These are phyloP conservation scores for Verticillium tricorpus DNA, from an alignment of 2,329 filamentous ascomycete species.

Conservation along the genomic window DNA sequence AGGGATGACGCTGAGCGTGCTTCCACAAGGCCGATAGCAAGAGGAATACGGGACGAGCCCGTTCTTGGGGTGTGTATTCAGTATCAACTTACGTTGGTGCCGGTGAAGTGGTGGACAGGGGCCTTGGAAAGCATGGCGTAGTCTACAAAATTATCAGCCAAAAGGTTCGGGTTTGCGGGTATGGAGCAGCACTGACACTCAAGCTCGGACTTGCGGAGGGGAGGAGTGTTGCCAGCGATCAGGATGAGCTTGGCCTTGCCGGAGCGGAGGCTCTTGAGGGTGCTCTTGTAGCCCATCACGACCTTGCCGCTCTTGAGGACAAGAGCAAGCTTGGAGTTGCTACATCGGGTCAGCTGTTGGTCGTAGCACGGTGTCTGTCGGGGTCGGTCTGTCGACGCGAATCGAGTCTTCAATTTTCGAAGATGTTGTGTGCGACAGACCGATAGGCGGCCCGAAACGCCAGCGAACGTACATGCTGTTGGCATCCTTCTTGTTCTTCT, in stretches of 20 bases:
- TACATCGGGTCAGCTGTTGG: neutral
- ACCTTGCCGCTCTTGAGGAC: slow-evolving; percentile 70
- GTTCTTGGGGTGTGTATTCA: neutral
- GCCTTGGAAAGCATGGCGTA: slow-evolving; percentile 92
- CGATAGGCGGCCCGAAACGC: neutral
- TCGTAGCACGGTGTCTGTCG: neutral
- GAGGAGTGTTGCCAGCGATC: slow-evolving; percentile 77
- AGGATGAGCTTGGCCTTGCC: slow-evolving; percentile 99
- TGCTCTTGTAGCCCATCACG: slow-evolving; percentile 70
- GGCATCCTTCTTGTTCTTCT: slow-evolving; percentile 83
- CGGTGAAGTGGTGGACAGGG: slow-evolving; percentile 94
- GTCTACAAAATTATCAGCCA: slow-evolving; percentile 27
- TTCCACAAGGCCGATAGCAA: slow-evolving; percentile 14
- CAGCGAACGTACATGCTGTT: slow-evolving; percentile 51
- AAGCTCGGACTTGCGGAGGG: slow-evolving; percentile 95
- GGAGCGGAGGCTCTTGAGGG: slow-evolving; percentile 80
- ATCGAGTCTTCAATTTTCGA: neutral
- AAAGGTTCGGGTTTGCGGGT: no score
- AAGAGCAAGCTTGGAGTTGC: slow-evolving; percentile 53
- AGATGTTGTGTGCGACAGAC: neutral
- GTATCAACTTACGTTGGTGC: slow-evolving; percentile 86
- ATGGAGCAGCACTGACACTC: slow-evolving; percentile 49
- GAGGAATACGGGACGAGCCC: neutral
- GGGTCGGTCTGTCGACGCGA: neutral
- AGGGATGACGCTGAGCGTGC: slow-evolving; percentile 17